Evolutionary conservation across 768 basidiomycete species (phyloP), one percentile per base, ranked within the genome.

Genomic region (Lenzites betulinus): DNA sequence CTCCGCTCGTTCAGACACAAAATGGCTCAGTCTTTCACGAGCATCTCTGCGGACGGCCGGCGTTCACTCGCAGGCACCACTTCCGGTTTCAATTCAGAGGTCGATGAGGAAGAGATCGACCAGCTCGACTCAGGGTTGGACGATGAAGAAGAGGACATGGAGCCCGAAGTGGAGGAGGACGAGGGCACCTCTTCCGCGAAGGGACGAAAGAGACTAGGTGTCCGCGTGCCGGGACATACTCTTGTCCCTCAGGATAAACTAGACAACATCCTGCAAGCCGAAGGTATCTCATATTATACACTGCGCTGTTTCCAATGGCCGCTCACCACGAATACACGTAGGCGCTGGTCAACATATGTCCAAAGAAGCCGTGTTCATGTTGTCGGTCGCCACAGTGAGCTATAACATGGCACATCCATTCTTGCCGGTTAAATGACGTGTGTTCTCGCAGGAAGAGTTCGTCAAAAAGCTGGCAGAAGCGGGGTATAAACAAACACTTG

Each of bases 211-310:
- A 58, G 58, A 43, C 64, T 71, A 26, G 66, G 69, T n/a, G 76
- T 77, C 58, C 85, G 88, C 64, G 73, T 77, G 23, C 84, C 83
- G 1, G 92, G 90, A 25, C 83, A 88, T 46, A 86, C 84, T 5
- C 73, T 89, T 2, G 75, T 93, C 35, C 91, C 92, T 16, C 76
- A 83, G 36, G 72, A 81, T 39, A 82, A 84, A 63, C 71, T 95
- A 41, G 89, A 93, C 73, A 87, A 83, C 68, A 92, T 93, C 66
- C 77, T 92, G 42, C 85, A 92, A 67, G 86, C 89, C 13, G 90
- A 93, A 63, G 89, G 90, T 86, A 71, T 64, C 62, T 25, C 52
- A 59, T 42, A 13, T 35, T 6, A 6, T 30, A 7, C n/a, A 18
- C 25, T 33, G n/a, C 58, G 53, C 64, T 55, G 18, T 49, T 43